These are phyloP conservation scores for Erysimum cheiranthoides DNA, from an alignment of 345 rosid species.

Conservation along the genomic window DNA sequence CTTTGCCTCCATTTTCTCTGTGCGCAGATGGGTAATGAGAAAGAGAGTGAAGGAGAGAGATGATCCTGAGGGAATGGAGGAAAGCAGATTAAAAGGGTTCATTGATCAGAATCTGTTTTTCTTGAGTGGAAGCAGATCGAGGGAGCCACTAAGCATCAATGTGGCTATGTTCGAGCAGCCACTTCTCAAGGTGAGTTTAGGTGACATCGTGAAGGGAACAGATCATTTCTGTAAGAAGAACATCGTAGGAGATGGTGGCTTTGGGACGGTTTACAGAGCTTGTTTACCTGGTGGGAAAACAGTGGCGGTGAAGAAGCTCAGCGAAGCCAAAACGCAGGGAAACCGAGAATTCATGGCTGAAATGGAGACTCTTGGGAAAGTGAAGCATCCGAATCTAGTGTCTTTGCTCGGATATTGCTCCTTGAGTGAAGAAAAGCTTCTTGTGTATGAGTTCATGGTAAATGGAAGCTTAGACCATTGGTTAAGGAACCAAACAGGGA, in stretches of 20 bases:
- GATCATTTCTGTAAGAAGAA: conserved; percentile 79
- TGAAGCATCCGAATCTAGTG: conserved; percentile 88
- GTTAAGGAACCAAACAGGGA: conserved; percentile 72
- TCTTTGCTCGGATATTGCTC: conserved; percentile 89
- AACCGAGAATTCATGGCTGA: conserved; percentile 90
- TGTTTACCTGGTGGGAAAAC: conserved; percentile 57
- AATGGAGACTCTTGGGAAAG: conserved; percentile 95
- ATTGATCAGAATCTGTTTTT: conserved; percentile 62
- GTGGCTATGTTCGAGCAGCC: conserved; percentile 88
- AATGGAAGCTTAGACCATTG: conserved; percentile 90
- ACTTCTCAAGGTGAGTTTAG: conserved; percentile 71
- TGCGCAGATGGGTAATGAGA: conserved; percentile 52
- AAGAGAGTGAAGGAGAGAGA: conserved; percentile 50
- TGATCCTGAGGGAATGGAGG: conserved; percentile 60
- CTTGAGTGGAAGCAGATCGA: conserved; percentile 74
- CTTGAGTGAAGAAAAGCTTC: conserved; percentile 80
- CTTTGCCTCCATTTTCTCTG: conserved; percentile 45
- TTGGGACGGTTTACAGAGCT: conserved; percentile 92
- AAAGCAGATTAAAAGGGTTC: conserved; percentile 58
- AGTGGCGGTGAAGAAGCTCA: conserved; percentile 94
- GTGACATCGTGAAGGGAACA: conserved; percentile 79
- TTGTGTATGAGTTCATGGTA: conserved; percentile 89
- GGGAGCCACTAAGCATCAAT: conserved; percentile 87
- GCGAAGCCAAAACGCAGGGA: conserved; percentile 83
- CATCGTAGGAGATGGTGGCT: conserved; percentile 92